Evolutionary conservation across 2,329 filamentous ascomycete species (phyloP), one percentile per base, ranked within the genome.

Genomic region (Botrytis paeoniae): DNA sequence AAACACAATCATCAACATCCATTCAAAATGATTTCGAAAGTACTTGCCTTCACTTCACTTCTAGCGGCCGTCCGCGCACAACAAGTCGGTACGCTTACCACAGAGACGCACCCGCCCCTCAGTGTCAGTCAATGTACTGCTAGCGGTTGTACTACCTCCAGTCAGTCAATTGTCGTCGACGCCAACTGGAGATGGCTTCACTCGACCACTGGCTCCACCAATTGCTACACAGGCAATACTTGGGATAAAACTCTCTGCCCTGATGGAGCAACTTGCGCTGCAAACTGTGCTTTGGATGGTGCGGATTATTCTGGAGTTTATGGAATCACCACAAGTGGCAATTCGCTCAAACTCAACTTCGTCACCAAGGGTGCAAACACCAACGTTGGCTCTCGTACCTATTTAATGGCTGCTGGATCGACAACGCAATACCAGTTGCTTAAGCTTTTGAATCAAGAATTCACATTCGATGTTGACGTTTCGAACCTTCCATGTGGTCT

Each of bases 391-490:
- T 84, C 88, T 71, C 87, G 91, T 78, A 84, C 89, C 69, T 93
- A 92, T 81, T 85, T 93, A 76, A 88, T 93, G 84, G 86, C 87
- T 77, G 83, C 85, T 70, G 87, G 78, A 48, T 78, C 77, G 63
- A 70, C 88, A 59, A 85, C 84, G 75, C 87, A 86, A 73, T 93
- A 93, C 82, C 84, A 92, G 83, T 86, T 88, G 81, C 89, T 93
- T 82, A 85, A 89, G 75, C 85, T 92, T 74, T 84, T 89, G 73
- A 88, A 87, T 82, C 87, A 91, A 80, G 91, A 93, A 81, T 90
- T 93, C 83, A 90, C 89, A 73, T 92, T 93, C 75, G 90, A 92
- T 73, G 91, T 93, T 57, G 91, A 93, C 80, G 88, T 92, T 60
- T 92, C 90, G 60, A 87, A 87, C 77, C 84, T 92, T 43, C 87